phyloP scores from a whole-genome alignment of 306 rosid genomes.

The Fragaria nilgerrensis region DNA sequence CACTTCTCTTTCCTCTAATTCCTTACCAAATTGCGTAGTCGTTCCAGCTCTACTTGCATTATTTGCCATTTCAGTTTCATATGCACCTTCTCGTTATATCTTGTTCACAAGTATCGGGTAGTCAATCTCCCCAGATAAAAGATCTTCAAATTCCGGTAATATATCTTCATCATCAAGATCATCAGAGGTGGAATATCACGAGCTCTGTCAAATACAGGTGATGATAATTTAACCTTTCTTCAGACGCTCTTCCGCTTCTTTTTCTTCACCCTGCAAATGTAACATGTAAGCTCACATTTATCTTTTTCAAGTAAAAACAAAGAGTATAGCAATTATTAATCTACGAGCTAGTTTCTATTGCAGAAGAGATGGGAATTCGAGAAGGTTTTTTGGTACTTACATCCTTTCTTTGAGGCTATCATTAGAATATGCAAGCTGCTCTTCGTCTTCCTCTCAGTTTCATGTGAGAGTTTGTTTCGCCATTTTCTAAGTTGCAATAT shows the following conservation, averaged over 20 bases:
- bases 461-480: slow-evolving; percentile 32
- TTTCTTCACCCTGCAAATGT: slow-evolving; percentile 35
- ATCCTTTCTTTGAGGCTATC: slow-evolving; percentile 42
- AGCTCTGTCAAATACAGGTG: slow-evolving; percentile 63
- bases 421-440: slow-evolving; percentile 50
- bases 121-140: slow-evolving; percentile 85
- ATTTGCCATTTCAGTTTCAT: slow-evolving; percentile 75
- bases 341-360: slow-evolving; percentile 13
- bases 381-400: slow-evolving; percentile 38
- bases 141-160: slow-evolving; percentile 70
- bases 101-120: slow-evolving; percentile 45
- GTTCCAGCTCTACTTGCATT: slow-evolving; percentile 75
- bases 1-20: slow-evolving; percentile 93
- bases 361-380: slow-evolving; percentile 4
- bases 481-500: slow-evolving; percentile 46
- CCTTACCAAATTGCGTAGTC: slow-evolving; percentile 59
- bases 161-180: slow-evolving; percentile 60
- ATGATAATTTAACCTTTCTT: slow-evolving; percentile 74
- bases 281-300: slow-evolving; percentile 16
- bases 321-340: not conserved
- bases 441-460: slow-evolving; percentile 35
- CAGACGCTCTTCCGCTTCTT: slow-evolving; percentile 32
- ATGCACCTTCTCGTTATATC: slow-evolving; percentile 48
- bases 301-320: not conserved
- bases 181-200: slow-evolving; percentile 29